phyloP scores from a whole-genome alignment of 306 rosid genomes.

The Fragaria vesca region DNA sequence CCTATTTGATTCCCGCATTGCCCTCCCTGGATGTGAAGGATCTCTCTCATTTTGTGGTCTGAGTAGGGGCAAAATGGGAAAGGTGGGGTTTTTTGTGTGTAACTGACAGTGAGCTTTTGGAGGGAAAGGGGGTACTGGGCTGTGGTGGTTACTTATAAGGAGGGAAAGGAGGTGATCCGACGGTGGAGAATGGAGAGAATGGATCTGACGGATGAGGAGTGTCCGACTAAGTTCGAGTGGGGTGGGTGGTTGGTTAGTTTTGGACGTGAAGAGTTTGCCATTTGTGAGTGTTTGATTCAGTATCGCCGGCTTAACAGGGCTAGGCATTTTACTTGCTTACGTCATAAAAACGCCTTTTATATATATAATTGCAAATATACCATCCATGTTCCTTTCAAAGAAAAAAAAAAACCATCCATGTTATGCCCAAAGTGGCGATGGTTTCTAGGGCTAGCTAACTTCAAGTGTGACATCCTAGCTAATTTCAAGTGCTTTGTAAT shows the following conservation, averaged over 20 bases:
- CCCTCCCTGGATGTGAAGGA: slow-evolving; percentile 77
- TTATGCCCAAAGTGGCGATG: too few relatives aligned
- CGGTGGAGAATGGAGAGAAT: neutral
- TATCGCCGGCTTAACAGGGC: slow-evolving; percentile 33
- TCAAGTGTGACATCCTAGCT: too few relatives aligned
- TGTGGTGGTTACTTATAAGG: slow-evolving; percentile 26
- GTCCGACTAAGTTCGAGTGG: slow-evolving; percentile 9
- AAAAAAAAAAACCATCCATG: too few relatives aligned
- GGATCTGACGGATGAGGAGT: slow-evolving; percentile 29
- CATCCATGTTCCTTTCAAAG: neutral
- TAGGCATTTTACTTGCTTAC: neutral
- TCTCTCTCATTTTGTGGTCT: slow-evolving; percentile 57
- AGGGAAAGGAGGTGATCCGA: slow-evolving; percentile 8
- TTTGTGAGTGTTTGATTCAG: slow-evolving; percentile 8
- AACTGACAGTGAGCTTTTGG: slow-evolving; percentile 23
- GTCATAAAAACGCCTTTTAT: neutral
- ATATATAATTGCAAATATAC: neutral
- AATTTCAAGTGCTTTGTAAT: too few relatives aligned
- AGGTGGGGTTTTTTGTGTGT: neutral
- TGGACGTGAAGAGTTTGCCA: slow-evolving; percentile 16
- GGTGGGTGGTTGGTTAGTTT: neutral
- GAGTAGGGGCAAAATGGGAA: slow-evolving; percentile 13
- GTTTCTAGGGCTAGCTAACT: neutral
- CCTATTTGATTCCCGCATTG: slow-evolving; percentile 79
- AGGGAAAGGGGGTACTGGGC: slow-evolving; percentile 8